These are phyloP conservation scores for Saposhnikovia divaricata DNA, from an alignment of 129 eudicot genomes.

Conservation along the genomic window DNA sequence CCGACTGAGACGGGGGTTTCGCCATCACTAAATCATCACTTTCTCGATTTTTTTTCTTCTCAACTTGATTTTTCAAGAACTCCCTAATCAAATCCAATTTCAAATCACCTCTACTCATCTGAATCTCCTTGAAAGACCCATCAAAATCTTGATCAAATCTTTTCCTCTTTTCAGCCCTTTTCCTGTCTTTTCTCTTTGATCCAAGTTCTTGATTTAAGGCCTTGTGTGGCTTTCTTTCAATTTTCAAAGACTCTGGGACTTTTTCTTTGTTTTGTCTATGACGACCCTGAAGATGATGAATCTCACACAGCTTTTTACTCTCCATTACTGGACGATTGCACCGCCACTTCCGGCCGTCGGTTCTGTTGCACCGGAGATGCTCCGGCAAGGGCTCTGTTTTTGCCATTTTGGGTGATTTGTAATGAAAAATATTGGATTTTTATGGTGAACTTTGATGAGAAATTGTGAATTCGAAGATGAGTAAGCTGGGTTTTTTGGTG, in stretches of 20 bases:
- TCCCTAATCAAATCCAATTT: conserved; percentile 71
- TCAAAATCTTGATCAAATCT: conserved; percentile 47
- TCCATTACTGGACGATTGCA: conserved; percentile 69
- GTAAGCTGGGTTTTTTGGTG: conserved; percentile 16
- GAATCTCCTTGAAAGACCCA: conserved; percentile 59
- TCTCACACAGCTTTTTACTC: conserved; percentile 67
- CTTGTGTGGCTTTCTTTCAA: conserved; percentile 36
- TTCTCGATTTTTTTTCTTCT: conserved; percentile 42
- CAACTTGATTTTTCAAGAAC: conserved; percentile 52
- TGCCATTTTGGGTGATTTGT: conserved; percentile 26
- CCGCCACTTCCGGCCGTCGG: conserved; percentile 91
- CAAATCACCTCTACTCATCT: conserved; percentile 69
- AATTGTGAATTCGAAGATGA: neutral
- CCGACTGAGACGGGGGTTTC: conserved; percentile 34
- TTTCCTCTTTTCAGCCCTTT: conserved; percentile 15
- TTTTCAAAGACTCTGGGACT: conserved; percentile 77
- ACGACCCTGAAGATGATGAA: conserved; percentile 75
- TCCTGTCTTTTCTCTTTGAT: conserved; percentile 6
- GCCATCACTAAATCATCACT: conserved; percentile 28
- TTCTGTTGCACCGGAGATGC: conserved; percentile 61
- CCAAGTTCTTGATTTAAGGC: neutral
- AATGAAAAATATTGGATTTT: conserved; percentile 2
- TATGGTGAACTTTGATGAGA: neutral
- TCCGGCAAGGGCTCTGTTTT: conserved; percentile 53
- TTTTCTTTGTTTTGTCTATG: conserved; percentile 62